Base-by-base conservation (phyloP, 768 basidiomycete genomes). In the Austroboletus festivus region DNA sequence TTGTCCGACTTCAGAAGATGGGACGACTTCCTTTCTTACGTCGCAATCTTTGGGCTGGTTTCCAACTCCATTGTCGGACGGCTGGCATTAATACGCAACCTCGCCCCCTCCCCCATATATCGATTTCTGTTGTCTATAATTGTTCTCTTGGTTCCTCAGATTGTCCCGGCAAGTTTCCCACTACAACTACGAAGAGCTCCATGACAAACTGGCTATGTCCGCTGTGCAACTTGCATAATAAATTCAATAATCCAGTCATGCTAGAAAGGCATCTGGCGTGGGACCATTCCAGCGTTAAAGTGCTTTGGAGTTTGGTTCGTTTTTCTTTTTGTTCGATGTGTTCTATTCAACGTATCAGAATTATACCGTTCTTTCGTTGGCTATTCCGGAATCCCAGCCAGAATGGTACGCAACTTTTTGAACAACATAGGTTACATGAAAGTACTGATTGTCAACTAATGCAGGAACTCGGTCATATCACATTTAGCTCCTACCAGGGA, bases 21-120 rank as follows among this genome's bases (percentile, higher is more conserved):
- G 54, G 51, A 15, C 68, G 67, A 43, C 70, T 85, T 5, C 85
- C 85, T 0, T 86, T 86, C 58, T 68, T 83, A 19, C 67, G 61
- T 22, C 77, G 80, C 11, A 80, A 78, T 53, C 56, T 86, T 16
- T 69, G 72, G 13, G 55, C 42, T 3, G 78, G 79, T 1, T 86
- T 86, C 57, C 51, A 46, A n/a, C 33, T 51, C 18, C 69, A 69
- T 19, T 85, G 82, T 57, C 52, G 46, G 23, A 51, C 44, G 31
- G 55, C 66, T 13, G 65, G 68, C 10, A 57, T 83, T 22, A 67
- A 70, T 4, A 67, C 66, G 18, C 44, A 57, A 37, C 52, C 60
- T 33, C 45, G 50, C 39, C 46, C 57, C 50, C 53, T 45, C 33
- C 63, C 56, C 4, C 28, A 9, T 35, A 52, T n/a, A 30, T 34